phyloP scores from a whole-genome alignment of 495 filamentous ascomycete genomes.

The Barbatosphaeria neglecta region DNA sequence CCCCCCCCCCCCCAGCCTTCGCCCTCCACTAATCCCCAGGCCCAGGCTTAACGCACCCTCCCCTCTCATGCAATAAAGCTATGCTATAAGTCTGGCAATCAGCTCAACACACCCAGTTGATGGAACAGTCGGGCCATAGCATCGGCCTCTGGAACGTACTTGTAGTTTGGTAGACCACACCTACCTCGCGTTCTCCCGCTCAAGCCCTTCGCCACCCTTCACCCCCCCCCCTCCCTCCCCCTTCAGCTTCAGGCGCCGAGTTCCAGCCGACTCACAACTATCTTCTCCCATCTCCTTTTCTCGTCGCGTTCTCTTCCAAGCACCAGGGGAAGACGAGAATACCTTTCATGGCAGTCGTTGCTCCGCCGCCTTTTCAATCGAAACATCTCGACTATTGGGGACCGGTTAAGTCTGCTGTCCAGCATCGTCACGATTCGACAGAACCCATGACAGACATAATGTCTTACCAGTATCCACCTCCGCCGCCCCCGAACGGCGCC shows the following conservation, averaged over 20 bases:
- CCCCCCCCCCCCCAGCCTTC: not conserved
- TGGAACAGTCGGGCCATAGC: not conserved
- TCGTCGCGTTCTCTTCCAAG: constrained; percentile 4
- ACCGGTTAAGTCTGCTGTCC: too few species aligned
- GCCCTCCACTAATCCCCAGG: not conserved
- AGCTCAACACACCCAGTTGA: not conserved
- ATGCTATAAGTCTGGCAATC: not conserved
- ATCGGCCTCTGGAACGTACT: not conserved
- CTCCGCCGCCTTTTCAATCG: constrained; percentile 18
- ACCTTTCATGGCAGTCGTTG: constrained; percentile 20
- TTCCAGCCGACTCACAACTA: not conserved
- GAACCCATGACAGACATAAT: constrained; percentile 36
- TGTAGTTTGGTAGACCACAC: not conserved
- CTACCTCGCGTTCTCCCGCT: not conserved
- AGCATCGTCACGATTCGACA: constrained; percentile 16
- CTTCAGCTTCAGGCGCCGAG: constrained; percentile 6
- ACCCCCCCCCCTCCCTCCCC: not conserved
- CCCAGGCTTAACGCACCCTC: not conserved
- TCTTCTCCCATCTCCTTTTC: constrained; percentile 1
- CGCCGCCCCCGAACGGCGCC: constrained; percentile 29
- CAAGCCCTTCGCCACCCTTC: not conserved
- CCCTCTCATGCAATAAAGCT: not conserved
- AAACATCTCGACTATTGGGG: constrained; percentile 19
- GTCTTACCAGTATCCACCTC: constrained; percentile 41
- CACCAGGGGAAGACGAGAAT: constrained; percentile 7